phyloP scores from a whole-genome alignment of 179 eudicot genomes.

The Spinacia oleracea region DNA sequence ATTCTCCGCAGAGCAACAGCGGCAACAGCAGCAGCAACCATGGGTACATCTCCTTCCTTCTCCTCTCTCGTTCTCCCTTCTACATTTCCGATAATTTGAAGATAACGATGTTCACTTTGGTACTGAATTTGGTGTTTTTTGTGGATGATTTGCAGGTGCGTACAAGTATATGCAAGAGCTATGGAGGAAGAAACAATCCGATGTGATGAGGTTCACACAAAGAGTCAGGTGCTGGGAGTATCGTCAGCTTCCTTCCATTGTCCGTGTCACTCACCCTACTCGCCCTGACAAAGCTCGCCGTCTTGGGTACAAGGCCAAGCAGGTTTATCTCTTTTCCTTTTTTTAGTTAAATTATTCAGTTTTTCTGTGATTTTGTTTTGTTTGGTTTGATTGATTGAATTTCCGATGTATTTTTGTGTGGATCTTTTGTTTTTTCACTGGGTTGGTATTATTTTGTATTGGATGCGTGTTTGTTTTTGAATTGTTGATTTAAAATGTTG shows the following conservation, averaged over 20 bases:
- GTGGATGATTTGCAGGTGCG: conserved; percentile 34
- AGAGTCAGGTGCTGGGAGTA: conserved; percentile 71
- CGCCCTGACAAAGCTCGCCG: conserved; percentile 71
- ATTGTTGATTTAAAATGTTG: background rate
- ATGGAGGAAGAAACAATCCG: conserved; percentile 73
- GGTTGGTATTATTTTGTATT: too few relatives aligned
- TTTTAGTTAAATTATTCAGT: too few relatives aligned
- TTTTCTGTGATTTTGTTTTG: too few relatives aligned
- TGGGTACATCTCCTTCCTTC: conserved; percentile 4
- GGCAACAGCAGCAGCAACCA: background rate
- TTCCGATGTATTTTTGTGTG: background rate
- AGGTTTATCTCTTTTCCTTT: conserved; percentile 27
- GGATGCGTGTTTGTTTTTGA: background rate
- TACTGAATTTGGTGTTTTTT: background rate
- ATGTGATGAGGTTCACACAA: conserved; percentile 57
- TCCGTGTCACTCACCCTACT: conserved; percentile 60
- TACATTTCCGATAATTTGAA: background rate
- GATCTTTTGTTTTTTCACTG: too few relatives aligned
- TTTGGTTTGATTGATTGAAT: too few relatives aligned
- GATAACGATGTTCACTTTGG: background rate
- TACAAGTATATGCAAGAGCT: conserved; percentile 59
- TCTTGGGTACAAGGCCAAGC: conserved; percentile 70
- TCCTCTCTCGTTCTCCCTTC: background rate
- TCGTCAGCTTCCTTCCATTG: conserved; percentile 68
- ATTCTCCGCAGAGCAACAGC: too few relatives aligned